Conservation (phyloP, 768 basidiomycete genomes). For the Mycena vitilis region DNA sequence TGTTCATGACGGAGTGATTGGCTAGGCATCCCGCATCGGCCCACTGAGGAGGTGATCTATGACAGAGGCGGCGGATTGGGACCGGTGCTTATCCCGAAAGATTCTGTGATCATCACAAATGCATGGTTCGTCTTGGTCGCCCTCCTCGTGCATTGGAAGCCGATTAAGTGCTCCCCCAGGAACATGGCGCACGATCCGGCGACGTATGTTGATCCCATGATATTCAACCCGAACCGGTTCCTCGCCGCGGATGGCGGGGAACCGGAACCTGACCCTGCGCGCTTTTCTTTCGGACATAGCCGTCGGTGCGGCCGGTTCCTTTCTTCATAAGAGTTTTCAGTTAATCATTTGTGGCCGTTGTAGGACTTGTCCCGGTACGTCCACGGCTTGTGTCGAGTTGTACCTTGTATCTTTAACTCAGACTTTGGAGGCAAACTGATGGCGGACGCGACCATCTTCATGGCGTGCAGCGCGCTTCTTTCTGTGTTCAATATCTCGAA, state of each 20-base stretch:
- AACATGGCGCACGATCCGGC: constrained; percentile 36
- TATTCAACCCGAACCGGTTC: constrained; percentile 30
- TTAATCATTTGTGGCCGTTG: background rate
- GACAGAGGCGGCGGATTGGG: background rate
- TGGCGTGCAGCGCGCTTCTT: constrained; percentile 22
- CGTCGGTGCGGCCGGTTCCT: constrained; percentile 14
- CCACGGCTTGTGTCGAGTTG: background rate
- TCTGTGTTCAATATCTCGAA: constrained; percentile 23
- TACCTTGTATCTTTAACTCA: no score
- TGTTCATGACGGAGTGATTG: background rate
- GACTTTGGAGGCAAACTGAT: constrained; percentile 22
- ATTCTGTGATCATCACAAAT: constrained; percentile 17
- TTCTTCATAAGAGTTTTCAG: background rate
- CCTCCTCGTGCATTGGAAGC: background rate
- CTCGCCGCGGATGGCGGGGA: constrained; percentile 2
- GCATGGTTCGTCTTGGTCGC: constrained; percentile 7
- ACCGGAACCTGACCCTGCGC: constrained; percentile 18
- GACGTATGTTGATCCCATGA: constrained; percentile 25
- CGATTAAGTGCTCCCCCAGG: constrained; percentile 7
- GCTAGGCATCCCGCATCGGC: constrained; percentile 19
- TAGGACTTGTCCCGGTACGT: constrained; percentile 22
- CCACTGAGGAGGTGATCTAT: constrained; percentile 21
- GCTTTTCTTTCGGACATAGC: constrained; percentile 25
- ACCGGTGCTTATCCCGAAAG: constrained; percentile 17
- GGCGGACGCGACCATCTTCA: constrained; percentile 11